Conservation (phyloP, 371 early-diverging fungal species). For the Vairimorpha apis region DNA sequence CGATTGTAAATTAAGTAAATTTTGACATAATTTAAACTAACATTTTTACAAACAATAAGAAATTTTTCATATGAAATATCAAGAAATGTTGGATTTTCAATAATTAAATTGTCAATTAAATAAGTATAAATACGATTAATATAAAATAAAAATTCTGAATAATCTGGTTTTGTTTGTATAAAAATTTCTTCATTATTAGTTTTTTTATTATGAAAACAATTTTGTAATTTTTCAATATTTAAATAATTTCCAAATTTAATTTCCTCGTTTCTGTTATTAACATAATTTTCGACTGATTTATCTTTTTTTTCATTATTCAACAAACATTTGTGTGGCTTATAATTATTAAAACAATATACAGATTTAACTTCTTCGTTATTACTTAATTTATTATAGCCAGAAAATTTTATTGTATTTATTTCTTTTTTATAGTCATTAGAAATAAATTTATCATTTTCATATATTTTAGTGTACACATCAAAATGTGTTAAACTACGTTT, state of each 20-base stretch:
- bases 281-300: no score
- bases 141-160: not conserved
- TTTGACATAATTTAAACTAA: not conserved
- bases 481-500: slow-evolving; percentile 18
- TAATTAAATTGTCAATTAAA: not conserved
- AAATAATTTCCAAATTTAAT: not conserved
- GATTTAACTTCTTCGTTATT: no score
- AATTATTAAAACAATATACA: no score
- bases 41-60: not conserved
- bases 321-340: no score
- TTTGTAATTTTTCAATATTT: not conserved
- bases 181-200: not conserved
- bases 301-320: no score
- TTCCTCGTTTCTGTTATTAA: no score
- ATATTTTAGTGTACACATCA: slow-evolving; percentile 18
- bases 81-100: not conserved
- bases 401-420: not conserved
- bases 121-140: not conserved
- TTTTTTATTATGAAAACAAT: not conserved
- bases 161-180: not conserved
- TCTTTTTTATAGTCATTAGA: not conserved
- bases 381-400: no score
- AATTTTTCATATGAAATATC: slow-evolving; percentile 4
- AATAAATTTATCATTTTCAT: not conserved
- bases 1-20: not conserved